These are phyloP conservation scores for Geotrichum macrosporum DNA, from an alignment of 1,139 yeast species.

Conservation along the genomic window DNA sequence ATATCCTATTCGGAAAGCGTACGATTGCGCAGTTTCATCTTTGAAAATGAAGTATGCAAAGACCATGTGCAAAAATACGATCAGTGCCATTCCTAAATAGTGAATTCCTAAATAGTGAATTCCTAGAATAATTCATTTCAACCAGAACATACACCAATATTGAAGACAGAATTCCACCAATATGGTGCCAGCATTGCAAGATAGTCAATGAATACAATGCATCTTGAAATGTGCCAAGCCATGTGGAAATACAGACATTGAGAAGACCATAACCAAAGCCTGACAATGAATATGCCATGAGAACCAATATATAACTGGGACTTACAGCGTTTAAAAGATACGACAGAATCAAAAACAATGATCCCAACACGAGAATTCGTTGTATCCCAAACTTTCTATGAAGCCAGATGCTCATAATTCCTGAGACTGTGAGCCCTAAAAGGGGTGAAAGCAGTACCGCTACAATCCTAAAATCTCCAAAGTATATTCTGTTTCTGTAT, in stretches of 20 bases:
- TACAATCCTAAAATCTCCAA: conserved; percentile 12
- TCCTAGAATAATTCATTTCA: conserved; percentile 48
- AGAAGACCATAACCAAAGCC: conserved; percentile 57
- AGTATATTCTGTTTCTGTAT: conserved; percentile 18
- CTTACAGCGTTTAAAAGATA: conserved; percentile 44
- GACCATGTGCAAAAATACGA: conserved; percentile 29
- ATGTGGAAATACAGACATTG: conserved; percentile 53
- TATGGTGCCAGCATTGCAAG: conserved; percentile 56
- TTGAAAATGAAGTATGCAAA: conserved; percentile 4
- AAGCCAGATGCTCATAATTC: conserved; percentile 34
- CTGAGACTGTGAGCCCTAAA: conserved; percentile 38
- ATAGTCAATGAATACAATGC: conserved; percentile 49
- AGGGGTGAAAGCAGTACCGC: conserved; percentile 28
- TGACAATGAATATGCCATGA: conserved; percentile 52
- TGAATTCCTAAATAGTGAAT: too few relatives aligned
- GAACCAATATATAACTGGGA: conserved; percentile 42
- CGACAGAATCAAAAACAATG: conserved; percentile 35
- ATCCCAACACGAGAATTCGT: conserved; percentile 42
- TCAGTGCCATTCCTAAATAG: conserved; percentile 46
- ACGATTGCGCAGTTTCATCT: conserved; percentile 15
- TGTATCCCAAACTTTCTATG: conserved; percentile 44
- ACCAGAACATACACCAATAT: conserved; percentile 51
- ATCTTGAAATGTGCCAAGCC: conserved; percentile 48
- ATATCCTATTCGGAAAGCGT: conserved; percentile 15
- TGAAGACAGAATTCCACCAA: conserved; percentile 60